Percentiles rank a stretch among this genome's conserved stretches.
These are phyloP conservation scores for Sporisorium graminicola DNA, from an alignment of 1,284 basidiomycete genomes.

Conservation along the genomic window DNA sequence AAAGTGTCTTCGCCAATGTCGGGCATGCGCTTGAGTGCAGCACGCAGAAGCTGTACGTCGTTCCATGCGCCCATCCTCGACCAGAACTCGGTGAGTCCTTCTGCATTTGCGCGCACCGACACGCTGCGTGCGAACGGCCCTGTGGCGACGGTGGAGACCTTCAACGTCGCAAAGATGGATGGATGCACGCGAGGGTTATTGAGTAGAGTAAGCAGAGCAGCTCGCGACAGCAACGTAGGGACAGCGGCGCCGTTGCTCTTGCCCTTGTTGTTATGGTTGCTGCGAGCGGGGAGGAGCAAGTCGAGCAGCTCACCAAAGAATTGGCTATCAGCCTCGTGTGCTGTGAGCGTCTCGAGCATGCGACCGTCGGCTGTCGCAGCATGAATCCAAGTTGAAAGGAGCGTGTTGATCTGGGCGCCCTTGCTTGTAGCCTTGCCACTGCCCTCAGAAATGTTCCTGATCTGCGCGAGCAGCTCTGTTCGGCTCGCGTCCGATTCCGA, in stretches of 20 bases:
- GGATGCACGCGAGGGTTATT: constrained; percentile 23
- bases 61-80: constrained; percentile 24
- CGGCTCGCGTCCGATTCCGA: constrained; percentile 18
- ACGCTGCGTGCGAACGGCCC: constrained; percentile 1
- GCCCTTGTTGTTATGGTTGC: constrained; percentile 9
- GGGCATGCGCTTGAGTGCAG: constrained; percentile 26
- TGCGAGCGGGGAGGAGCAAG: constrained; percentile 24
- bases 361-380: constrained; percentile 25
- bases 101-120: constrained; percentile 16
- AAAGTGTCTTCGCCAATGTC: constrained; percentile 37
- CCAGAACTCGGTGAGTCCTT: constrained; percentile 30
- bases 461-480: constrained; percentile 22
- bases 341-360: constrained; percentile 40
- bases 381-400: constrained; percentile 22
- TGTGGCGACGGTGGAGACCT: neutral
- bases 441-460: constrained; percentile 15
- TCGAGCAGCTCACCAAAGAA: constrained; percentile 36
- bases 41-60: constrained; percentile 28
- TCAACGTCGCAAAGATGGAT: constrained; percentile 35
- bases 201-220: constrained; percentile 25
- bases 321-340: constrained; percentile 20
- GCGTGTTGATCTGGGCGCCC: constrained; percentile 15
- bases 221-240: constrained; percentile 7
- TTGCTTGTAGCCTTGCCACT: constrained; percentile 6
- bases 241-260: constrained; percentile 15